Evolutionary conservation across 164 flowering plant genomes (phyloP).

Genomic region (Aristolochia fimbriata): DNA sequence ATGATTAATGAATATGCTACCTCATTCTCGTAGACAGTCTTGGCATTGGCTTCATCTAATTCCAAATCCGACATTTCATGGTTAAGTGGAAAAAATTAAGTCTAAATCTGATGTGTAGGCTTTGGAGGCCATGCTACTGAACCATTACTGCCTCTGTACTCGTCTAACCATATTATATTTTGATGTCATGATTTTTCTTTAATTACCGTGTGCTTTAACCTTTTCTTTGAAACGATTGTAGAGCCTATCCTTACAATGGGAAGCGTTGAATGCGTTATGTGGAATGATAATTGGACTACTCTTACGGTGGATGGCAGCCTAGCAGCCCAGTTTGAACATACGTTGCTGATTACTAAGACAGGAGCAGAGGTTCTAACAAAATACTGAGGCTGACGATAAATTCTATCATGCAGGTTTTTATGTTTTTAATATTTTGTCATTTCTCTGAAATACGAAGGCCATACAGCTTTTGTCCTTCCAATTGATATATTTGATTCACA

Average conservation of each 20-base stretch:
- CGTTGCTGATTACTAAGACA: conserved; percentile 68
- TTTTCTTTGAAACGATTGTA: conserved; percentile 18
- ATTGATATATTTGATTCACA: no score
- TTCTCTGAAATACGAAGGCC: background rate
- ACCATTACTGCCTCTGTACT: no score
- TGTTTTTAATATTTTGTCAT: no score
- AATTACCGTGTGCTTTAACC: no score
- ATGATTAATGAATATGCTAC: no score
- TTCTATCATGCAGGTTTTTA: background rate
- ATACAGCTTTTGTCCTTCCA: no score
- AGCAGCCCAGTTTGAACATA: conserved; percentile 92
- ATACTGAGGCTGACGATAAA: conserved; percentile 14
- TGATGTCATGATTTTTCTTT: background rate
- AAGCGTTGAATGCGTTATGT: conserved; percentile 55
- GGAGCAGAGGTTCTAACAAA: conserved; percentile 86
- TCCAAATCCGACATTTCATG: no score
- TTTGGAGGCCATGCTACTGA: no score
- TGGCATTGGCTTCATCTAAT: no score
- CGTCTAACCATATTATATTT: background rate
- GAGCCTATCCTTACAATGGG: conserved; percentile 94
- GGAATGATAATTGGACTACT: conserved; percentile 93
- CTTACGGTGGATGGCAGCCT: conserved; percentile 78
- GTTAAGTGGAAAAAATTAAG: background rate
- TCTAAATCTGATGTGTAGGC: background rate
- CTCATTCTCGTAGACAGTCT: no score